Evolutionary conservation across 2,329 filamentous ascomycete species (phyloP).

Genomic region (Aspergillus pseudoterreus): DNA sequence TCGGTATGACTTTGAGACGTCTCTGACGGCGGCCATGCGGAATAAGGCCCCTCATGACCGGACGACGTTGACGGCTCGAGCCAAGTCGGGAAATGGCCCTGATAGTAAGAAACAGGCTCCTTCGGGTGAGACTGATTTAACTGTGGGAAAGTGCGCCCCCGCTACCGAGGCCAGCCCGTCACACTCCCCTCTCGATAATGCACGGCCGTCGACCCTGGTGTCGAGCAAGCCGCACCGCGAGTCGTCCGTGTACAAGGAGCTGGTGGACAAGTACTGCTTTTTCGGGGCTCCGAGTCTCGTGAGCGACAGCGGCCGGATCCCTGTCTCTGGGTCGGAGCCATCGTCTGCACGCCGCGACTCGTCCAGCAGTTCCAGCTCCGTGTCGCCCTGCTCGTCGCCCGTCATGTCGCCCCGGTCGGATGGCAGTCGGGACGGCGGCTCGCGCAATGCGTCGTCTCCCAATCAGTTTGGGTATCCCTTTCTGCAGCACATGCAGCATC

Average conservation of each 20-base stretch:
- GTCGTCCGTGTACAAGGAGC: slow-evolving; percentile 89
- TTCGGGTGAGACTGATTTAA: slow-evolving; percentile 5
- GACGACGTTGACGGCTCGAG: slow-evolving; percentile 55
- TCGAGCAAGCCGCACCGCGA: slow-evolving; percentile 68
- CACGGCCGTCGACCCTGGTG: slow-evolving; percentile 53
- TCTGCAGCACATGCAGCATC: slow-evolving; percentile 37
- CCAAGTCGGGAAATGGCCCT: slow-evolving; percentile 43
- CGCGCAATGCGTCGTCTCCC: slow-evolving; percentile 32
- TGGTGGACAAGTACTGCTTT: slow-evolving; percentile 99
- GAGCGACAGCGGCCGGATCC: slow-evolving; percentile 1
- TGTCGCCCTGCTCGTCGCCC: neutral
- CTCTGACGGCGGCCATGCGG: slow-evolving; percentile 76
- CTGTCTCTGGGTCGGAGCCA: neutral
- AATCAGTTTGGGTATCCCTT: slow-evolving; percentile 42
- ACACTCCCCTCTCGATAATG: slow-evolving; percentile 19
- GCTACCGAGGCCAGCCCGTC: slow-evolving; percentile 15
- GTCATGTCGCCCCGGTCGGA: neutral
- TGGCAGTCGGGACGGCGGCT: neutral
- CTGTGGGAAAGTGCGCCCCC: slow-evolving; percentile 15
- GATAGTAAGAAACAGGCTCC: slow-evolving; percentile 11
- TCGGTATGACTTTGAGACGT: slow-evolving; percentile 95
- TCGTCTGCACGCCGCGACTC: neutral
- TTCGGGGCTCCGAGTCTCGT: slow-evolving; percentile 35
- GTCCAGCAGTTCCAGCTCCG: slow-evolving; percentile 4
- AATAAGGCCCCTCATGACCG: slow-evolving; percentile 59